Conservation (phyloP, 139 green algal species). For the Chlamydomonas sp. region DNA sequence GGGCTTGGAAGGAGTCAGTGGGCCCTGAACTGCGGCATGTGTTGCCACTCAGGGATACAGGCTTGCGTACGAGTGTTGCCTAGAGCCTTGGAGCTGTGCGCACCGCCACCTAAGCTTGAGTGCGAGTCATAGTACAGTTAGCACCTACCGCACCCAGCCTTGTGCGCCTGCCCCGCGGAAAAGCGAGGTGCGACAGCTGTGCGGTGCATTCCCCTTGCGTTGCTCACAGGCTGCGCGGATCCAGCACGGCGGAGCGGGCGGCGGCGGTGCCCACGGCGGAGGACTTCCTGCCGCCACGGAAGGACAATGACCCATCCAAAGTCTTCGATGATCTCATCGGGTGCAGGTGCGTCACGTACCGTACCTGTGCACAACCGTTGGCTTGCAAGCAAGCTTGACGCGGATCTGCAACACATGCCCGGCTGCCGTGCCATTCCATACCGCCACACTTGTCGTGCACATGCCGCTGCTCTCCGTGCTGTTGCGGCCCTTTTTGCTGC, state of each 20-base stretch:
- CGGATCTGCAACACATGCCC: too few species aligned
- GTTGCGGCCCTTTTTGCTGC: background rate
- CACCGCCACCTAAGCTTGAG: too few species aligned
- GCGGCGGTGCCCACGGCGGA: constrained; percentile 11
- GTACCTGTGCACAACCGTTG: too few species aligned
- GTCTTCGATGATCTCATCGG: constrained; percentile 60
- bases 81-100: constrained; percentile 2
- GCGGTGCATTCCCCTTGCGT: too few species aligned
- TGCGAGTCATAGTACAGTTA: too few species aligned
- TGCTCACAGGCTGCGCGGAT: background rate
- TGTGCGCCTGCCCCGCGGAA: too few species aligned
- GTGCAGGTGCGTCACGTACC: constrained; percentile 28
- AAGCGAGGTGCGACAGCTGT: too few species aligned
- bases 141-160: too few species aligned
- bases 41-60: background rate
- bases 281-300: constrained; percentile 44
- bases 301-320: background rate
- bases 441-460: background rate
- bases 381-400: too few species aligned
- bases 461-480: background rate
- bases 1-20: background rate
- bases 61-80: background rate
- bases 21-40: background rate
- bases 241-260: constrained; percentile 12
- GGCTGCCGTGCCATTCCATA: too few species aligned